Evolutionary conservation across 441 rosid species (phyloP).

Genomic region (Syzygium syzygioides): DNA sequence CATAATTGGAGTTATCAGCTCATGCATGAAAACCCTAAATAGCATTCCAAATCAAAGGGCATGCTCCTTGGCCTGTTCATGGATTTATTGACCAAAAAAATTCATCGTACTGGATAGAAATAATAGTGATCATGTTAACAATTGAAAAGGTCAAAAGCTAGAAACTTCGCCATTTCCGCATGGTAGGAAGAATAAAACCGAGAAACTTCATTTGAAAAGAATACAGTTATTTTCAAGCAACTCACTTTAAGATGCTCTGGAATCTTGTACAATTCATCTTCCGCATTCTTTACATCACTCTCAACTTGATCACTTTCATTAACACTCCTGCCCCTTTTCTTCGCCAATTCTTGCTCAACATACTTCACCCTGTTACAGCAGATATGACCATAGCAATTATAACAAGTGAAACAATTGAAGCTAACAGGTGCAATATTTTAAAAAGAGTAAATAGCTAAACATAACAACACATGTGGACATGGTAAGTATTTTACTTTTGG

Average conservation of each 20-base stretch:
- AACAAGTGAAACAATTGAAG: neutral
- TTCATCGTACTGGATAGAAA: neutral
- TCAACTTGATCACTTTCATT: constrained; percentile 42
- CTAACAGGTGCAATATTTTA: neutral
- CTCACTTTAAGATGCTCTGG: constrained; percentile 95
- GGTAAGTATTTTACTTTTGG: neutral
- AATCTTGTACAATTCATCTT: constrained; percentile 81
- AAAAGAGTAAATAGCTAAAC: neutral
- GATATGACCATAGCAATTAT: neutral
- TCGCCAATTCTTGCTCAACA: constrained; percentile 79
- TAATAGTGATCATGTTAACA: neutral
- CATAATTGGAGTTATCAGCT: neutral
- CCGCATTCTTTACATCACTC: constrained; percentile 64
- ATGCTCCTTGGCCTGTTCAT: neutral
- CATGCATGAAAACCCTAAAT: neutral
- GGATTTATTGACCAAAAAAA: neutral
- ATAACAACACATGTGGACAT: neutral
- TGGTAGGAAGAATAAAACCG: neutral
- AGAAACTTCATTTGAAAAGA: neutral
- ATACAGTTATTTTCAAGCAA: neutral
- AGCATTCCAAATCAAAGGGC: neutral
- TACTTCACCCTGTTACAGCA: constrained; percentile 49
- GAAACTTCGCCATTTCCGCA: neutral
- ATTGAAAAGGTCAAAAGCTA: neutral
- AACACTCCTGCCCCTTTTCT: constrained; percentile 63